Evolutionary conservation across 2,329 filamentous ascomycete genomes (phyloP), one percentile per base, ranked within the genome.

Genomic region (Penicillium sumatraense): DNA sequence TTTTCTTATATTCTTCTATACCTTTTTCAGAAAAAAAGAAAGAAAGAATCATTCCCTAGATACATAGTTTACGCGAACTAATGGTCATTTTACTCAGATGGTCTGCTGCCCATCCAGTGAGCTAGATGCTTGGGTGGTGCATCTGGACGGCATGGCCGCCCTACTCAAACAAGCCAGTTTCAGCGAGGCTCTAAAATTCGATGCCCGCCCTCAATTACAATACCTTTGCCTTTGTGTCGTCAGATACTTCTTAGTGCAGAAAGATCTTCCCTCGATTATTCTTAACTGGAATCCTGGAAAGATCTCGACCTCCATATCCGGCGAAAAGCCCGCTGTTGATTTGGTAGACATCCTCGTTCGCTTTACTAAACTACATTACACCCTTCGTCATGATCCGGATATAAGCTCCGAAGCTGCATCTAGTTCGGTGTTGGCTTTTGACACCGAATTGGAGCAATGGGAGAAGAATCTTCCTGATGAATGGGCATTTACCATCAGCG

Each of bases 321-420:
- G 61, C 40, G 42, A 56, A 3, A 21, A 44, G 14, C 59, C 64
- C 2, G 54, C 51, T 3, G 47, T 62, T 26, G 16, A 46, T 2
- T 46, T 66, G 27, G 54, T 66, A 13, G 64, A 63, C 21, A 62
- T 66, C 18, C 52, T 69, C 20, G 46, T 62, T 38, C 60, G 56
- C 40, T 60, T 63, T 24, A 52, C 60, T 38, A 59, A 51, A 27
- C 40, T 62, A 18, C 41, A 64, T 58, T 45, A 45, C 29, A 44
- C 49, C 42, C 2, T 58, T 26, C 50, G 52, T 41, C 5, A 53
- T 26, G 14, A 50, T 54, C 26, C 47, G 45, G 24, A 51, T 4
- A 21, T 36, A 8, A 50, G 57, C 6, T 40, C 51, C 11, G 53
- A 45, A 21, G 26, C 23, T 10, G 27, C 56, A 2, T n/a, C 57